A percentile compares a stretch with the other conserved stretches of the same genome.
phyloP scores from a whole-genome alignment of 2,329 filamentous ascomycete species.

The Aciculosporium take region DNA sequence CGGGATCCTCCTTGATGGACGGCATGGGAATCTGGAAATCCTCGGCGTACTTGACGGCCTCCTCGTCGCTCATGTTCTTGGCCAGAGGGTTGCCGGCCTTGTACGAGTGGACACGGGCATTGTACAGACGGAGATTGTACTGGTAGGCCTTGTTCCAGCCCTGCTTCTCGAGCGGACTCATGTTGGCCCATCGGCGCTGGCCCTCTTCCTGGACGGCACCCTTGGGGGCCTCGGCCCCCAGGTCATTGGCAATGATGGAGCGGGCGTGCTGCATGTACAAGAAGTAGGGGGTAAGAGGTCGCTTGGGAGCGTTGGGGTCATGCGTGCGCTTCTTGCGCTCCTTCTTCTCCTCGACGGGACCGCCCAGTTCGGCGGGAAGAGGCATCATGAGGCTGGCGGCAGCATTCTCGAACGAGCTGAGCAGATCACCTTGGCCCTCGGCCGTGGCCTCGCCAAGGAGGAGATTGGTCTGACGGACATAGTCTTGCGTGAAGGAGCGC shows the following conservation, averaged over 20 bases:
- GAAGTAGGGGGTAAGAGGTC: slow-evolving; percentile 88
- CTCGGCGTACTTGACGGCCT: slow-evolving; percentile 47
- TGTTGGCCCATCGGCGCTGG: slow-evolving; percentile 69
- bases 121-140: slow-evolving; percentile 52
- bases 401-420: slow-evolving; percentile 39
- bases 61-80: slow-evolving; percentile 46
- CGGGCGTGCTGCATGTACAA: slow-evolving; percentile 84
- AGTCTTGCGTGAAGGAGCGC: slow-evolving; percentile 66
- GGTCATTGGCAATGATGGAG: slow-evolving; percentile 63
- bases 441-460: slow-evolving; percentile 53
- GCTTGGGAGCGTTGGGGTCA: slow-evolving; percentile 90
- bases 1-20: slow-evolving; percentile 28
- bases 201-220: slow-evolving; percentile 81
- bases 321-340: slow-evolving; percentile 78
- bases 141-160: slow-evolving; percentile 54
- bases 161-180: slow-evolving; percentile 57
- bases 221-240: slow-evolving; percentile 62
- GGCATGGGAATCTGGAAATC: slow-evolving; percentile 40
- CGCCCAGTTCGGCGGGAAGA: slow-evolving; percentile 21
- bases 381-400: slow-evolving; percentile 32
- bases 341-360: slow-evolving; percentile 55
- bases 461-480: slow-evolving; percentile 77
- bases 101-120: slow-evolving; percentile 50
- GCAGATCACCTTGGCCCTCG: slow-evolving; percentile 30
- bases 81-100: slow-evolving; percentile 44